phyloP scores from a whole-genome alignment of 192 early-diverging fungal genomes.

The Radiomyces spectabilis region DNA sequence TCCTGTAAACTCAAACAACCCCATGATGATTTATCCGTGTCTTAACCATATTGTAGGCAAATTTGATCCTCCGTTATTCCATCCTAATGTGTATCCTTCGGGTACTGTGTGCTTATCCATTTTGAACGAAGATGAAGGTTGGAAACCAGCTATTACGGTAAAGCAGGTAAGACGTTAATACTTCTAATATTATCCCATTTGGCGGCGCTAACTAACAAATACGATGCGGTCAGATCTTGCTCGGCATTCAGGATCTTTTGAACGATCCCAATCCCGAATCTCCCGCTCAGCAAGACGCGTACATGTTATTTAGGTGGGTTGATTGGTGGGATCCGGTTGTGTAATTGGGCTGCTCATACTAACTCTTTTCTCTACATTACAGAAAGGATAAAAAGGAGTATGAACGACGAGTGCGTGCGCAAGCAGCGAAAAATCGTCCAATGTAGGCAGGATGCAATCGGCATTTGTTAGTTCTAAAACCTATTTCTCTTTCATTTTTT shows the following conservation, averaged over 20 bases:
- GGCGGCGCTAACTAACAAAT: neutral
- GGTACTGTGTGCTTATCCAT: constrained; percentile 98
- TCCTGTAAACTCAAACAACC: constrained; percentile 7
- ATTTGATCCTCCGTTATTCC: constrained; percentile 75
- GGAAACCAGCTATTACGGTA: constrained; percentile 92
- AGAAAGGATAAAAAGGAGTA: constrained; percentile 27
- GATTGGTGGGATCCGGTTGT: neutral
- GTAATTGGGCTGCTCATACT: neutral
- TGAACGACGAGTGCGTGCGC: constrained; percentile 17
- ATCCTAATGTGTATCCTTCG: constrained; percentile 95
- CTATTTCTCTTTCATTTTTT: neutral
- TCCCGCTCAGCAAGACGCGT: constrained; percentile 84
- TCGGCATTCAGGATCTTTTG: constrained; percentile 89
- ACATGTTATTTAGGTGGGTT: constrained; percentile 65
- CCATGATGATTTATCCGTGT: neutral
- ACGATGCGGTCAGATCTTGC: constrained; percentile 60
- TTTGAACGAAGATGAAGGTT: constrained; percentile 89
- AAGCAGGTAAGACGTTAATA: constrained; percentile 62
- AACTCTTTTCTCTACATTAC: neutral
- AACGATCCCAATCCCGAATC: constrained; percentile 86
- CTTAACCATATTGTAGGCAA: constrained; percentile 39
- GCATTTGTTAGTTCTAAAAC: no score
- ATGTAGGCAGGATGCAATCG: no score
- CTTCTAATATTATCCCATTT: neutral
- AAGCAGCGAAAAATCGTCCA: constrained; percentile 13